Conservation (phyloP, 495 filamentous ascomycete species). For the Cryomyces minteri region DNA sequence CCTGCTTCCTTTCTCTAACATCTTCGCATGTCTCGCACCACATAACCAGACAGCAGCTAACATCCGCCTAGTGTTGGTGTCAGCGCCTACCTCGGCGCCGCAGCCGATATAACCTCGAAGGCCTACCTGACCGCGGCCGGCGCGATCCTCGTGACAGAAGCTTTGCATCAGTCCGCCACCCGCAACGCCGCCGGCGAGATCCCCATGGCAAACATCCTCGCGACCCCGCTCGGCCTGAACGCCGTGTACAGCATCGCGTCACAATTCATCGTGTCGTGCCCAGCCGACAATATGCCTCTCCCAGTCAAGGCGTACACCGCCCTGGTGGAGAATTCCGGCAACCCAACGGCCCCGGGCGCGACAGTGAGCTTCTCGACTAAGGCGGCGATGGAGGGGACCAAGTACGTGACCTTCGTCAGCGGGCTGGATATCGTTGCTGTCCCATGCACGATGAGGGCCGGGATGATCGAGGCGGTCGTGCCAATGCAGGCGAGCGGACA, state of each 20-base stretch:
- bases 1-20: background rate
- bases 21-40: background rate
- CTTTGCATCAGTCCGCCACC: slow-evolving; percentile 35
- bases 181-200: slow-evolving; percentile 26
- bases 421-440: too few species aligned
- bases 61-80: slow-evolving; percentile 3
- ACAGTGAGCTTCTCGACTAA: too few species aligned
- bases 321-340: too few species aligned
- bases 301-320: slow-evolving; percentile 30
- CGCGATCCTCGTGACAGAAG: slow-evolving; percentile 37
- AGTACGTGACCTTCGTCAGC: too few species aligned
- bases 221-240: slow-evolving; percentile 32
- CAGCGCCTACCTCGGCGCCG: slow-evolving; percentile 32
- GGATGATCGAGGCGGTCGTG: too few species aligned
- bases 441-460: too few species aligned
- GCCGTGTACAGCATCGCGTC: slow-evolving; percentile 38
- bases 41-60: background rate
- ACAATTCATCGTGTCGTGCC: slow-evolving; percentile 36
- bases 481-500: too few species aligned
- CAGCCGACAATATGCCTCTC: slow-evolving; percentile 27
- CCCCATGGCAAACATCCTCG: slow-evolving; percentile 34
- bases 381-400: too few species aligned
- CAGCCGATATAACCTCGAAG: slow-evolving; percentile 29
- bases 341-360: too few species aligned
- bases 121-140: slow-evolving; percentile 35